Evolutionary conservation across 2,329 filamentous ascomycete genomes (phyloP), one percentile per base, ranked within the genome.

Genomic region (Elsinoe perseae): DNA sequence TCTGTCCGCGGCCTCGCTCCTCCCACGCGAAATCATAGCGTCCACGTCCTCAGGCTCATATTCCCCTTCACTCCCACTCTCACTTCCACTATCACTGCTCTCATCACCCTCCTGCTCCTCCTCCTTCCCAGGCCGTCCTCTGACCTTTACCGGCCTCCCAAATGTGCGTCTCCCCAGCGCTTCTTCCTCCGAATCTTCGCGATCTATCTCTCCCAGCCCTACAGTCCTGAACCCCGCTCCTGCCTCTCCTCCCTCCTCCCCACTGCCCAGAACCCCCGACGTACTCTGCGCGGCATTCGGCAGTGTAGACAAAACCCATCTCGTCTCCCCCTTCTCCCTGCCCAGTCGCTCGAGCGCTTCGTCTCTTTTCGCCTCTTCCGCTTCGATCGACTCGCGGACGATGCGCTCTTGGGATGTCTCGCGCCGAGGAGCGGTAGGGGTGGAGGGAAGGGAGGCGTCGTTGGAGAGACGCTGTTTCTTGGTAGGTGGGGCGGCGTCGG

Each of bases 391-490:
- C 38, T 42, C 52, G 12, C 34, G 18, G 21, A 54, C 21, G 4
- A 52, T 38, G 12, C 48, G 48, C 30, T 38, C 48, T 8, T 52
- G 28, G 3, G 12, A n/a, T 20, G 48, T 52, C 48, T 52, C 28
- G 9, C 30, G 48, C 12, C n/a, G 16, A 1, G 27, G 18, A 7
- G 30, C 27, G 4, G 67, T 54, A 53, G 66, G 58, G 62, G 66
- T 61, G n/a, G 61, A 48, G 12, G 65, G 69, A 69, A 76, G 71
- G 40, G 70, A 64, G 27, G 64, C 66, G 9, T 70, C 65, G 27
- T 65, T 67, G 8, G 76, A 75, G 10, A 77, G 70, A 65, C 85
- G 86, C 61, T 82, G 80, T 62, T 83, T 83, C 70, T 91, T 90
- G 12, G 79, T 64, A 1, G 75, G 71, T n/a, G 74, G 80, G 16